phyloP scores from a whole-genome alignment of 2,329 filamentous ascomycete genomes.

The Nectriaceae sp. region DNA sequence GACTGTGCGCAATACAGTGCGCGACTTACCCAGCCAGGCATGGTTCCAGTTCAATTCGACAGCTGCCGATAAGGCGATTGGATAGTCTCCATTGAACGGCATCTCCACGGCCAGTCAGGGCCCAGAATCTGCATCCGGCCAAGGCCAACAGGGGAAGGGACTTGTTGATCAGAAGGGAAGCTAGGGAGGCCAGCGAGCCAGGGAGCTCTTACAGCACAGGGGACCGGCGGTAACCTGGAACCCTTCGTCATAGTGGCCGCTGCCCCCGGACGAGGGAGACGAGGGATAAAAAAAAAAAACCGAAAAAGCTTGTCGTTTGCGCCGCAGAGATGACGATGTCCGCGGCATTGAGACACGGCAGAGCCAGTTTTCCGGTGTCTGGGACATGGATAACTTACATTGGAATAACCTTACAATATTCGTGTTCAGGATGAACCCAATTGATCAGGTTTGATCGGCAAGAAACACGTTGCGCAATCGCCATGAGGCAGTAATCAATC shows the following conservation, averaged over 20 bases:
- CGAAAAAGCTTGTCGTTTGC: slow-evolving; percentile 13
- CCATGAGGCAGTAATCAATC: not conserved
- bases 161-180: not conserved
- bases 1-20: slow-evolving; percentile 21
- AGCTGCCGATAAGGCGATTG: slow-evolving; percentile 34
- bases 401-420: slow-evolving; percentile 23
- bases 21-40: slow-evolving; percentile 23
- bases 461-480: not conserved
- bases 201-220: not conserved
- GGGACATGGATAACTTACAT: slow-evolving; percentile 13
- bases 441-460: slow-evolving; percentile 3
- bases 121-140: slow-evolving; percentile 13
- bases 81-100: not conserved
- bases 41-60: slow-evolving; percentile 14
- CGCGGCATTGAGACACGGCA: slow-evolving; percentile 20
- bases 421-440: slow-evolving; percentile 11
- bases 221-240: slow-evolving; percentile 18
- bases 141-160: slow-evolving; percentile 1
- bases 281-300: slow-evolving; percentile 11
- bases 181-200: not conserved
- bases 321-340: slow-evolving; percentile 16
- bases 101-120: slow-evolving; percentile 18
- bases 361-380: slow-evolving; percentile 9
- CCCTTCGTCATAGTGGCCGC: slow-evolving; percentile 21
- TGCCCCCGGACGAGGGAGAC: slow-evolving; percentile 7